Base-by-base conservation (phyloP, 2,329 filamentous ascomycete genomes). In the Alternaria triticimaculans region DNA sequence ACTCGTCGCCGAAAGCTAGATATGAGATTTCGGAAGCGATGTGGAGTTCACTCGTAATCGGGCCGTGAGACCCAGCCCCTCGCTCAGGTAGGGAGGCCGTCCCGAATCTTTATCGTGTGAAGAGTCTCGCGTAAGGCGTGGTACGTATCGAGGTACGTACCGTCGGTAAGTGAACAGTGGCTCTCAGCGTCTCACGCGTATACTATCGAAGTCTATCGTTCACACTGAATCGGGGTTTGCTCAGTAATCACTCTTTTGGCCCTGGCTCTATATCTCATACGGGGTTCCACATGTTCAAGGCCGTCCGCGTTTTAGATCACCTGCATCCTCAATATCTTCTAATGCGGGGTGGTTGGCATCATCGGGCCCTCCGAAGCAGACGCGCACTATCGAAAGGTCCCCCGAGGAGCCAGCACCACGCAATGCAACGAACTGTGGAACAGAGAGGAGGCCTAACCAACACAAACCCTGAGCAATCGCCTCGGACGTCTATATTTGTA, bases 1-100 rank as follows among this genome's bases (percentile, higher is more conserved):
- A 54, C 48, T 26, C n/a, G n/a, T 50, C 18, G 30, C 45, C 28
- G 55, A 9, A 48, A 41, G 43, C 21, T 46, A 18, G 43, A 41
- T 23, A 26, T 23, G 44, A 56, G 54, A 56, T 48, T 46, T 48
- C 43, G 54, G 43, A 46, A 56, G 54, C 54, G 18, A 48, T 56
- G 54, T 56, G 45, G 45, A 26, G 45, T 43, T 58, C 21, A 33
- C 37, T 18, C 23, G 49, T 10, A 37, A 41, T 53, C 49, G 49
- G 49, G 14, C 49, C 49, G 49, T 21, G 12, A 53, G 49, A 53
- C 14, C 14, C 30, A 53, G 49, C 49, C 49, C 49, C 30, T 53
- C 30, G 12, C 30, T 53, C 49, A 53, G 49, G n/a, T 41, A 41
- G 37, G 37, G 49, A 53, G 49, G 9, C 20, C 20, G n/a, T 14